Base-by-base conservation (phyloP, 2,329 filamentous ascomycete genomes). In the Aspergillus oerlinghausenensis region DNA sequence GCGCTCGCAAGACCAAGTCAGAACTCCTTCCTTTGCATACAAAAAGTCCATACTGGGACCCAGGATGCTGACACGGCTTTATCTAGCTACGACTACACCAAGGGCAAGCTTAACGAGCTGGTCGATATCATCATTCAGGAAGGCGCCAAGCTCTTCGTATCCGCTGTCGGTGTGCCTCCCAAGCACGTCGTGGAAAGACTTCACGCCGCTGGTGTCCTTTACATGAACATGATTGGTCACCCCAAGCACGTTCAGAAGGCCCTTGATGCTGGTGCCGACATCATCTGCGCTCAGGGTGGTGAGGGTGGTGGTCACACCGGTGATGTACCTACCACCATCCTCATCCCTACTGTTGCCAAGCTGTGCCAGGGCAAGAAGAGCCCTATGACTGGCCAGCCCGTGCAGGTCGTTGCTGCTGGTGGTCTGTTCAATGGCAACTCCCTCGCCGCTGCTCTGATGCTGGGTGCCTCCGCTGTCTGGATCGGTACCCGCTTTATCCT, bases 141-240 rank as follows among this genome's bases (percentile, higher is more conserved):
- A 55, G 90, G 90, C 64, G 89, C 92, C 60, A 92, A 87, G 76
- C 86, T 99, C 58, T 99, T 99, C 80, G 94, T 99, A 68, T 97
- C 90, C 52, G 94, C 94, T 69, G 92, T 99, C 73, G 94, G 94
- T 70, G 89, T 97, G 26, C 92, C 94, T 47, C 91, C 94, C 65
- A 90, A 90, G 78, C 80, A 84, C 66, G 88, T 97, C 57, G 92
- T 99, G 69, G 92, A 97, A 64, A 88, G 85, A 73, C 86, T 99
- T 49, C 94, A 99, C 84, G 84, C 86, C 71, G 80, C 86, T 70
- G 92, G 92, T 65, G 84, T 99, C 66, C 83, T 96, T 65, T 96
- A 95, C 84, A 97, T 97, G 94, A 99, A 99, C 87, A 99, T 99
- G 94, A 92, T 99, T 74, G 94, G 94, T 65, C 94, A 99, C 83